These are phyloP conservation scores for Plasmodium chabaudi DNA, from an alignment of 169 alveolate genomes.

Conservation along the genomic window DNA sequence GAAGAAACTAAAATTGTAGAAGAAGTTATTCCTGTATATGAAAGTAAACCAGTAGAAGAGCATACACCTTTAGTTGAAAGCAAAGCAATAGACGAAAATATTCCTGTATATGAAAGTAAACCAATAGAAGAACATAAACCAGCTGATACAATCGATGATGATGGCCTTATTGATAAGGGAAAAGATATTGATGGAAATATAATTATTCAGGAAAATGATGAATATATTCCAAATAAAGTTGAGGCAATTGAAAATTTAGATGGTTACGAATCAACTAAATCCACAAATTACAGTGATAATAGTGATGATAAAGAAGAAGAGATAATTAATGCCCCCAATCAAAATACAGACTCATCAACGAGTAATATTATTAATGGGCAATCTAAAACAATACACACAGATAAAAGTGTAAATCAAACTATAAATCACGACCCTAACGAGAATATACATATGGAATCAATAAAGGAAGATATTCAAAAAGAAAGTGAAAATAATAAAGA, in stretches of 20 bases:
- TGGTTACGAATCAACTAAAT: background rate
- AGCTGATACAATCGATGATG: too few species aligned
- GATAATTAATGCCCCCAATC: background rate
- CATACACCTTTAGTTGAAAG: background rate
- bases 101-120: background rate
- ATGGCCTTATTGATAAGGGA: too few species aligned
- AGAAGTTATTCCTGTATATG: too few species aligned
- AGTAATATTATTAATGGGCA: too few species aligned
- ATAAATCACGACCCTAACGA: too few species aligned
- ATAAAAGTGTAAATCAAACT: too few species aligned
- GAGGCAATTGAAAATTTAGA: conserved; percentile 3
- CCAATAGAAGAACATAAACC: conserved; percentile 5
- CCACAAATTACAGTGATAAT: background rate
- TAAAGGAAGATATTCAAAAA: background rate
- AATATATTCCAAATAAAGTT: background rate
- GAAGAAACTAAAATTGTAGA: too few species aligned
- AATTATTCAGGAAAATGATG: background rate
- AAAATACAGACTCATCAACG: too few species aligned
- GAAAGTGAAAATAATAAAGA: conserved; percentile 10
- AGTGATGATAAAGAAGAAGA: background rate
- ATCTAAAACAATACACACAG: too few species aligned
- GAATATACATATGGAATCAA: background rate
- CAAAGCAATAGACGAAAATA: background rate
- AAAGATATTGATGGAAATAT: too few species aligned
- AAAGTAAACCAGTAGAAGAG: too few species aligned